Base-by-base conservation (phyloP, 805 yeast genomes). In the Alloascoidea hylecoeti region DNA sequence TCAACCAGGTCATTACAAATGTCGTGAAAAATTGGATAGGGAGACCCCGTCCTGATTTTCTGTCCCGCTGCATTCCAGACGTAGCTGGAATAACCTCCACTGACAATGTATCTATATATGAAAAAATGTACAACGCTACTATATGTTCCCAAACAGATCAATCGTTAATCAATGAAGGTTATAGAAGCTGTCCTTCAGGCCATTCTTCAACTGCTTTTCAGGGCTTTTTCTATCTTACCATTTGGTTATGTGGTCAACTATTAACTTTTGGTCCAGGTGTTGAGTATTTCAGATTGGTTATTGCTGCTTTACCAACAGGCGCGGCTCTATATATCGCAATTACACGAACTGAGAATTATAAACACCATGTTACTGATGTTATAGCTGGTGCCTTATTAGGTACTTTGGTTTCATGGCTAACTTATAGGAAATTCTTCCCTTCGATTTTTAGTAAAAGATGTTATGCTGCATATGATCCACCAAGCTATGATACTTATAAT, bases 311-410 rank as follows among this genome's bases (percentile, higher is more conserved):
- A n/a, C 92, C 92, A 2, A 50, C 69, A 1, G 47, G 84, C 3
- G 67, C 80, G 4, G 96, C 97, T 0, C 50, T 70, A 1, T 65
- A 78, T 44, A 76, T 89, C 46, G 97, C 96, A 0, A 56, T 83
- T 35, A 75, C 92, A 32, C 70, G 98, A 49, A 83, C 95, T 1
- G 79, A 81, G 49, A 98, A 89, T 57, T 88, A 88, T 58, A 69
- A 96, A 53, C 98, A 89, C 52, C 97, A 89, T 57, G 85, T 83
- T 51, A 63, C 82, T 14, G 98, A 89, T 56, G 79, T 92, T 1
- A 47, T 80, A 1, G 50, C 78, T 13, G 98, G 98, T 2, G 63
- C 80, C 18, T 14, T 63, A 1, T 51, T 89, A 2, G 98, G 98
- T 1, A 44, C 59, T 3, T 41, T 61, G 2, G 57, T 78, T 23